Percentiles rank a stretch among this genome's conserved stretches.
Conservation (phyloP, 805 yeast genomes). For the Wickerhamomyces canadensis region DNA sequence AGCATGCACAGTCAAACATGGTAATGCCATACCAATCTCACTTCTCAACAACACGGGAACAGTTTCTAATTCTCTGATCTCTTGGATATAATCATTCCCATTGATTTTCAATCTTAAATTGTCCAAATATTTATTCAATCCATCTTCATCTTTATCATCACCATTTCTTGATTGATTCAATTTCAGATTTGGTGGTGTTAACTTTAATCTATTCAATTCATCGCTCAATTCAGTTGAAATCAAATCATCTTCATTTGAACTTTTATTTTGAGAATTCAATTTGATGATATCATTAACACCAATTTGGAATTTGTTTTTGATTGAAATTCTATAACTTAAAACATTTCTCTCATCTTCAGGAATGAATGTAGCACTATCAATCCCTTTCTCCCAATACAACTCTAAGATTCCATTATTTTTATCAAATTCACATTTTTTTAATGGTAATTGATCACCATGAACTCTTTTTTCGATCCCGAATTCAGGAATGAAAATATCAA, state of each 20-base stretch:
- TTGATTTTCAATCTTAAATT: conserved; percentile 55
- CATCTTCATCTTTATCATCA: conserved; percentile 24
- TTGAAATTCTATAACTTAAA: conserved; percentile 69
- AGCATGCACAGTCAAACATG: conserved; percentile 88
- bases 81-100: conserved; percentile 66
- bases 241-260: conserved; percentile 15
- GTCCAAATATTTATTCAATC: conserved; percentile 52
- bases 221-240: conserved; percentile 35
- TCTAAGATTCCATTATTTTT: conserved; percentile 63
- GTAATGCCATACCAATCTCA: conserved; percentile 92
- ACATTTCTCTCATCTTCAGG: conserved; percentile 88
- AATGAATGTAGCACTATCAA: conserved; percentile 83
- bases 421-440: conserved; percentile 88
- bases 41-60: conserved; percentile 86
- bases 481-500: conserved; percentile 88
- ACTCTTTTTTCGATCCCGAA: conserved; percentile 94
- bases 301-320: conserved; percentile 71
- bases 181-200: conserved; percentile 40
- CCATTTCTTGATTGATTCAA: not conserved
- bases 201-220: conserved; percentile 44
- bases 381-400: conserved; percentile 87
- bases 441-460: conserved; percentile 94
- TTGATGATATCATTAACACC: conserved; percentile 69
- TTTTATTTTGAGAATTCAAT: conserved; percentile 14
- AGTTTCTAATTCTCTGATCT: conserved; percentile 66